These are phyloP conservation scores for Pseudogymnoascus verrucosus DNA, from an alignment of 2,329 filamentous ascomycete genomes.

Conservation along the genomic window DNA sequence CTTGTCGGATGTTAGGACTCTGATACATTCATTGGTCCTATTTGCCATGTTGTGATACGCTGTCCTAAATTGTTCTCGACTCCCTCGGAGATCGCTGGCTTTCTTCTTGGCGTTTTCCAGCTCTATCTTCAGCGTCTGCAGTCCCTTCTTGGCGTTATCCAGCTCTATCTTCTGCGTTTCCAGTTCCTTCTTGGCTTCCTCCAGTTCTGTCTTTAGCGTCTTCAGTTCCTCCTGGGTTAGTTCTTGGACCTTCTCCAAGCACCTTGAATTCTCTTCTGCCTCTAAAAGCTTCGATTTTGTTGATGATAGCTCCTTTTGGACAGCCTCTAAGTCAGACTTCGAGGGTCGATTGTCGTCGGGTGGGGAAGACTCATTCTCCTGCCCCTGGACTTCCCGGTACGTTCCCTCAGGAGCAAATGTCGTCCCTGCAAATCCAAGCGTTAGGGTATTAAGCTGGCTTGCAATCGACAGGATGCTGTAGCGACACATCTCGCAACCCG, in stretches of 20 bases:
- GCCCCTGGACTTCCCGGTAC: not conserved
- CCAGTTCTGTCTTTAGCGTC: not conserved
- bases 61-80: not conserved
- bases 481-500: not conserved
- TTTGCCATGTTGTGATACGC: not conserved
- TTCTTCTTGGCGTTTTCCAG: not conserved
- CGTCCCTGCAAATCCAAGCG: not conserved
- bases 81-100: not conserved
- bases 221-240: not conserved
- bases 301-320: not conserved
- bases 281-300: not conserved
- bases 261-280: not conserved
- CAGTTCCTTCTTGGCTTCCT: not conserved
- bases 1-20: not conserved
- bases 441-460: not conserved
- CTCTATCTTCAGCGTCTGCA: too few species aligned
- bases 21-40: not conserved
- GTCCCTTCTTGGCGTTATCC: not conserved
- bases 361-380: not conserved
- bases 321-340: not conserved
- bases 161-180: not conserved
- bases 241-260: not conserved
- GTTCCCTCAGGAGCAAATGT: not conserved
- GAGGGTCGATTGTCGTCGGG: not conserved
- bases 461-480: not conserved